Percentiles rank a stretch among this genome's conserved stretches.
Conservation (phyloP, 1,284 basidiomycete genomes). For the Irpex sp. region DNA sequence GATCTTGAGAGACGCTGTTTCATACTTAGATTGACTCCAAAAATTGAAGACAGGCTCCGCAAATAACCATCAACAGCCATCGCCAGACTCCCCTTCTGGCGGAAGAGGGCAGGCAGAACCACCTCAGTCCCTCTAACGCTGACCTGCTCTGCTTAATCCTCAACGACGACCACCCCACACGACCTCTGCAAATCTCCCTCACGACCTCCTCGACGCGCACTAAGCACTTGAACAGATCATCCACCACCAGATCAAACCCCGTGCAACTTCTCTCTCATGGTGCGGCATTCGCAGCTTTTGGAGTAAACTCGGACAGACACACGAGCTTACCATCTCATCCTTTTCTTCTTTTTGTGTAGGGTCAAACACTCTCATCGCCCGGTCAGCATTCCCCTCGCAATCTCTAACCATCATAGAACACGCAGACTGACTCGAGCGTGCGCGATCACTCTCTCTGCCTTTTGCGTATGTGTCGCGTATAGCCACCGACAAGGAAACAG, state of each 20-base stretch:
- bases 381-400: constrained; percentile 35
- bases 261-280: background rate
- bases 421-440: background rate
- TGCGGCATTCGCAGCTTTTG: background rate
- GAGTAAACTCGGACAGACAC: constrained; percentile 23
- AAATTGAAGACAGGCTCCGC: constrained; percentile 5
- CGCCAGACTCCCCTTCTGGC: background rate
- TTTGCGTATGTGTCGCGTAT: constrained; percentile 28
- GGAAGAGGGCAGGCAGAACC: background rate
- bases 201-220: background rate
- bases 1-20: background rate
- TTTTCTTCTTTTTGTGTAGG: constrained; percentile 35
- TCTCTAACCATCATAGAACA: background rate
- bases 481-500: constrained; percentile 86
- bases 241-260: background rate
- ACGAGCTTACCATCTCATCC: constrained; percentile 31
- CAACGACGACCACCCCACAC: background rate
- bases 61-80: constrained; percentile 14
- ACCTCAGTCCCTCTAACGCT: too few relatives aligned
- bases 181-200: background rate
- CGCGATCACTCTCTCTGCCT: background rate
- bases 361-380: constrained; percentile 72
- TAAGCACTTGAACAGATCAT: background rate
- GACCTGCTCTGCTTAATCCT: background rate
- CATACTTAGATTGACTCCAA: background rate